Evolutionary conservation across 805 yeast genomes (phyloP), one percentile per base, ranked within the genome.

Genomic region (Candida corydali): DNA sequence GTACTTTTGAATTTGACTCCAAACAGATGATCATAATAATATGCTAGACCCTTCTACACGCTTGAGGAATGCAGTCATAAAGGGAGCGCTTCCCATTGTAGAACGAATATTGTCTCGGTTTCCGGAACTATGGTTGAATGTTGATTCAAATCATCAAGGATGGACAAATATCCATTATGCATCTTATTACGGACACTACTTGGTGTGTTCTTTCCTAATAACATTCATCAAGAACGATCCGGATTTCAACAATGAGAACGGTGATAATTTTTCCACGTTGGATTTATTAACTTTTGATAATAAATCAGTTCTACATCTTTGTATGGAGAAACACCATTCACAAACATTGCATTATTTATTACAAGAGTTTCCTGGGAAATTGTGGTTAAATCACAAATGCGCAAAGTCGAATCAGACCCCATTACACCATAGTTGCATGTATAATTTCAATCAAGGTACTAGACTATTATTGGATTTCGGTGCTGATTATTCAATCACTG

Each of bases 131-230:
- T 67, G 73, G 73, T 57, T 67, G 29, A 67, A 67, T 41, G 51
- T 53, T 11, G 69, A 67, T 43, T 51, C 63, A 11, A 23, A 30
- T 24, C 19, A 57, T 30, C 39, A 51, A 15, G 73, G 73, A 20
- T 67, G 72, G 72, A 46, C 58, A 34, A 67, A 65, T 41, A 57
- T 67, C 29, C 71, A 67, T 50, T 65, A 63, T 46, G 67, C 70
- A 7, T 51, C 65, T 8, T 65, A 51, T 43, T 48, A 61, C 39
- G 73, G 73, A 19, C 57, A 65, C 45, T 67, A 67, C 41, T 49
- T 67, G 34, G 55, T 67, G 5, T 67, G 73, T 41, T 65, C 57
- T 50, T 70, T 65, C 47, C 45, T 67, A 11, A 50, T 67, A 4
- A 57, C 66, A 18, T 54, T 52, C 30, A 50, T 60, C 39, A 50